Evolutionary conservation across 2,329 filamentous ascomycete genomes (phyloP), one percentile per base, ranked within the genome.

Genomic region (Diaporthe velutina): DNA sequence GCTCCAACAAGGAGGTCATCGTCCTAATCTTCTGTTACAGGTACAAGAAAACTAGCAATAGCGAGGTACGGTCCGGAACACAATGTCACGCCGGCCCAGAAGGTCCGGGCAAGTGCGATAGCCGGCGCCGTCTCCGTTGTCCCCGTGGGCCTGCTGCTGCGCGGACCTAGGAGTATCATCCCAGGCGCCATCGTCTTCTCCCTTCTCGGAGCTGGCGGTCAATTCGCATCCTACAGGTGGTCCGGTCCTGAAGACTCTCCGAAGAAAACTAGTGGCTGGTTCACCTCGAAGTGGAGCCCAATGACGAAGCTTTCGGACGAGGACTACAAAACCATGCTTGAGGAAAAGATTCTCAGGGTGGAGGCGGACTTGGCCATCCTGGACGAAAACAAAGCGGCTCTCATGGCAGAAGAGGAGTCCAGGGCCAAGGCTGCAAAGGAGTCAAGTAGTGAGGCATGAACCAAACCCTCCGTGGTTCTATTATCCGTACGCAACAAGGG

Each of bases 351-450:
- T 25, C 84, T 96, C 45, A 88, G 87, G 74, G 84, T 96, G 6
- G 92, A 97, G 77, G 93, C 91, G 4, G 93, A 96, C 78, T 94
- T 97, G 79, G 90, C 94, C 1, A 81, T 97, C 25, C 85, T 96
- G n/a, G 93, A 97, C 79, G 94, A 97, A 66, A 92, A 90, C 80
- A 93, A 97, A 77, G 89, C 82, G 2, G 81, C 81, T 40, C 76
- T 86, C n/a, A 83, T 79, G 73, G 78, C 75, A 52, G 70, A 73
- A 28, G 61, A 64, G 38, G n/a, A 72, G 55, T 61, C 73, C 25
- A 57, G 61, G 28, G 17, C 28, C 48, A 30, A 17, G 22, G 33
- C 30, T 6, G 17, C 45, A 57, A 48, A 40, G 12, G 17, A 48
- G 22, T 68, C 64, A n/a, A 68, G 28, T 10, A 42, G n/a, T 28